Percentiles rank a stretch among this genome's conserved stretches.
Evolutionary conservation across 805 yeast species (phyloP).

Genomic region (Candida alai): DNA sequence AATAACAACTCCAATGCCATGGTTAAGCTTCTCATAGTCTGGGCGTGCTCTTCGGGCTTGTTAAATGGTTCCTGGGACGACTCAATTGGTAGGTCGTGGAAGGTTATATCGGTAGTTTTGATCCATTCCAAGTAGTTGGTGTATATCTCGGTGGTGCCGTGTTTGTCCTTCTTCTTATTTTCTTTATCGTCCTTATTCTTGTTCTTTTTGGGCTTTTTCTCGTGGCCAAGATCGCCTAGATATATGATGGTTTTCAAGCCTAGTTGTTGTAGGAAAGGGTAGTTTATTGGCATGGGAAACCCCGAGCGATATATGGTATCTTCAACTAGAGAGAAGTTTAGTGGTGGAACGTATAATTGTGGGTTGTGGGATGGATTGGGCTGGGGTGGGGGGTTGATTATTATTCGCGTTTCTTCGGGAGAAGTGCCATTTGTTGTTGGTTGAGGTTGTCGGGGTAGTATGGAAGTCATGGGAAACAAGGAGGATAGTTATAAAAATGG

Average conservation of each 20-base stretch:
- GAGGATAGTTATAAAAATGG: no score
- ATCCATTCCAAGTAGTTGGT: conserved; percentile 71
- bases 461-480: no score
- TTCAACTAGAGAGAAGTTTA: conserved; percentile 85
- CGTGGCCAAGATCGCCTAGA: conserved; percentile 57
- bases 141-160: conserved; percentile 51
- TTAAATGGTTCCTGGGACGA: conserved; percentile 76
- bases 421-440: no score
- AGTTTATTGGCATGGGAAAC: conserved; percentile 86
- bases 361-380: no score
- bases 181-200: conserved; percentile 13
- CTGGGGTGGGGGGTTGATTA: conserved; percentile 5
- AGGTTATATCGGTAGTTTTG: conserved; percentile 42
- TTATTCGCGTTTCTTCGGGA: no score
- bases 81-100: conserved; percentile 61
- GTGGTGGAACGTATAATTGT: conserved; percentile 72
- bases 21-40: conserved; percentile 45
- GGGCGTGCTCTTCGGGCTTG: conserved; percentile 43
- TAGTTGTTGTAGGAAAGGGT: conserved; percentile 68
- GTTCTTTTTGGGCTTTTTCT: conserved; percentile 16
- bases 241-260: conserved; percentile 77
- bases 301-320: conserved; percentile 88
- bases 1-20: conserved; percentile 53
- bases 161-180: conserved; percentile 18
- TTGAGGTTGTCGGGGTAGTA: no score